These are phyloP conservation scores for Nicotiana rustica DNA, from an alignment of 305 asterid genomes.

Conservation along the genomic window DNA sequence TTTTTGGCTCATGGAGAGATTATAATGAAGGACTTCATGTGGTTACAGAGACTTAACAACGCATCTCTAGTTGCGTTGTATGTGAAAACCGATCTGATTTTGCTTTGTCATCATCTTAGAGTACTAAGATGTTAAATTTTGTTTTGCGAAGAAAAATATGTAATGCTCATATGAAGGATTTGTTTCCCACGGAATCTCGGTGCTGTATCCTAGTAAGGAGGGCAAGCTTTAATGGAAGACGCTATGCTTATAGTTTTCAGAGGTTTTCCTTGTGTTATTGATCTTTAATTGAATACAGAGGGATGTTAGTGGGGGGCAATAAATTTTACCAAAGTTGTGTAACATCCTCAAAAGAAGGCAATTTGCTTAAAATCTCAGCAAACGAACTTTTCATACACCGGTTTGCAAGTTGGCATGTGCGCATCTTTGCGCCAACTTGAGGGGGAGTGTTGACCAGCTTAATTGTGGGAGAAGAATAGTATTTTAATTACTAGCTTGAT, in stretches of 20 bases:
- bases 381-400: too few relatives aligned
- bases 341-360: background rate
- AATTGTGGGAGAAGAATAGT: too few relatives aligned
- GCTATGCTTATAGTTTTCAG: background rate
- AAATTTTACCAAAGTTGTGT: slow-evolving; percentile 11
- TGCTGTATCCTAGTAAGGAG: slow-evolving; percentile 17
- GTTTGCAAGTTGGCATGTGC: too few relatives aligned
- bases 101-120: slow-evolving; percentile 1
- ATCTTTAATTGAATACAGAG: background rate
- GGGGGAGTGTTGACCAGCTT: too few relatives aligned
- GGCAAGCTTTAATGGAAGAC: background rate
- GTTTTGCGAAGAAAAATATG: background rate
- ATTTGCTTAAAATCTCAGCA: background rate
- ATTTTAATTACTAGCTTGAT: too few relatives aligned
- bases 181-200: slow-evolving; percentile 7
- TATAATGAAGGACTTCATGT: background rate
- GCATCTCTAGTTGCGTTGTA: background rate
- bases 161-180: background rate
- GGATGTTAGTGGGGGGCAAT: slow-evolving; percentile 7
- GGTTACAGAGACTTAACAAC: slow-evolving; percentile 5
- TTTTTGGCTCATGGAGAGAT: background rate
- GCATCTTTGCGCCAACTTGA: too few relatives aligned
- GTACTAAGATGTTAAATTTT: slow-evolving; percentile 4
- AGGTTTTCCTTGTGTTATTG: background rate
- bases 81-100: slow-evolving; percentile 8